Conservation (phyloP, 2,329 filamentous ascomycete genomes). For the Parastagonospora avenae region DNA sequence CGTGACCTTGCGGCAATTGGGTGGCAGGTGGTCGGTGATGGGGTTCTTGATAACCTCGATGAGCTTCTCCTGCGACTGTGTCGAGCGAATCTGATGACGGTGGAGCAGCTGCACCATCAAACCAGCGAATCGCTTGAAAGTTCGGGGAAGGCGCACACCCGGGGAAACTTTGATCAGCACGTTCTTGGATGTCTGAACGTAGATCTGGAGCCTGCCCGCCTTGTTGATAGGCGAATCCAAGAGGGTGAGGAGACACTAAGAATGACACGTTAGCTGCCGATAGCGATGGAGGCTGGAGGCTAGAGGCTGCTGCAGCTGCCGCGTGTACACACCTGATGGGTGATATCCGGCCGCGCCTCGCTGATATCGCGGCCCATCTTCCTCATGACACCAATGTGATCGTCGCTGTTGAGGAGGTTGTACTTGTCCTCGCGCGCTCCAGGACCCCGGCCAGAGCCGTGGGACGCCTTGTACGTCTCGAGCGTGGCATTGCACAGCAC, state of each 20-base stretch:
- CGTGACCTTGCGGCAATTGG: conserved; percentile 97
- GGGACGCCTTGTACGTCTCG: conserved; percentile 93
- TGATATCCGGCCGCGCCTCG: conserved; percentile 96
- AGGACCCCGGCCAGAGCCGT: conserved; percentile 67
- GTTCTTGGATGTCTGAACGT: conserved; percentile 96
- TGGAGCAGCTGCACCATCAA: conserved; percentile 98
- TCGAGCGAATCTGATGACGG: conserved; percentile 92
- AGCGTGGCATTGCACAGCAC: conserved; percentile 96
- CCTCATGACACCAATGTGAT: conserved; percentile 98
- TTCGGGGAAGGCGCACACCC: conserved; percentile 95
- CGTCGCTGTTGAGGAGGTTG: conserved; percentile 95
- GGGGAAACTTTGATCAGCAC: conserved; percentile 97
- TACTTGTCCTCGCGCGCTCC: conserved; percentile 88
- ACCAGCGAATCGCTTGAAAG: conserved; percentile 98
- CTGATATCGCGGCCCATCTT: conserved; percentile 99
- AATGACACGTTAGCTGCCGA: conserved; percentile 23
- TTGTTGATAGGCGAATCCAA: conserved; percentile 99
- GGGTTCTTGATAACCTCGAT: conserved; percentile 97
- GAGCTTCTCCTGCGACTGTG: conserved; percentile 96
- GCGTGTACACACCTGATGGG: conserved; percentile 79
- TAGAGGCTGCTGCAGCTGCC: conserved; percentile 4
- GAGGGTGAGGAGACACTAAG: conserved; percentile 90
- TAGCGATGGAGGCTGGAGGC: background rate
- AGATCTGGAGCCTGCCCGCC: conserved; percentile 95
- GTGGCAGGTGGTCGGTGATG: conserved; percentile 93